Evolutionary conservation across 768 basidiomycete species (phyloP), one percentile per base, ranked within the genome.

Genomic region (Tubosaeta brunneosetosa): DNA sequence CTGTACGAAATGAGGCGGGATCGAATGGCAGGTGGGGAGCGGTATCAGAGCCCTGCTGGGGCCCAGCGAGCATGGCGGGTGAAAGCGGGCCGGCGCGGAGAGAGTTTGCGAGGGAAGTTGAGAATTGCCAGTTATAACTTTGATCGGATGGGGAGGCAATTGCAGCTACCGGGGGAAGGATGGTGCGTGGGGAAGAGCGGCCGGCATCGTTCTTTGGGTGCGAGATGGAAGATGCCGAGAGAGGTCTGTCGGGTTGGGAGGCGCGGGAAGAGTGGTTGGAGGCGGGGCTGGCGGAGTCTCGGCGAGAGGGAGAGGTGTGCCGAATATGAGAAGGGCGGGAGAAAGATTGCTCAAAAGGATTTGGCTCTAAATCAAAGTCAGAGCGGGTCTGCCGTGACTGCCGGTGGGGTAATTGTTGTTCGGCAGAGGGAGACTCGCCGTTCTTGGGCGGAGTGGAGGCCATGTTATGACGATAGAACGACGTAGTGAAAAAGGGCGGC

Each of bases 291-390:
- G 62, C 62, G 2, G 69, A 66, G 44, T 70, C 66, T 44, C 69
- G 63, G 45, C 66, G 69, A 46, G 68, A 58, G 19, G 67, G 64
- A 34, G 69, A 70, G 7, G 72, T 63, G 49, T 74, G 74, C 60
- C 78, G 74, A 55, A 81, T 73, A 55, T 82, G 81, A 19, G 80
- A 77, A 27, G 78, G 77, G 29, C 77, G 63, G 33, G 86, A 85
- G 68, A 98, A 98, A 49, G 91, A 94, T 71, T 93, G 90, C 66
- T 99, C 95, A 65, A 97, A 97, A 0, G 94, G 93, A 66, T 95
- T 95, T 1, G 87, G 88, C 64, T 95, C 93, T 33, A 88, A 79
- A 67, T 80, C 77, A 67, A 88, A 85, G 63, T 86, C 85, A 14
- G 79, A 79, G 64, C 83, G 77, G 25, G 75, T 81, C 67, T 81